These are phyloP conservation scores for Fomitopsis betulina DNA, from an alignment of 1,284 basidiomycete species.

Conservation along the genomic window DNA sequence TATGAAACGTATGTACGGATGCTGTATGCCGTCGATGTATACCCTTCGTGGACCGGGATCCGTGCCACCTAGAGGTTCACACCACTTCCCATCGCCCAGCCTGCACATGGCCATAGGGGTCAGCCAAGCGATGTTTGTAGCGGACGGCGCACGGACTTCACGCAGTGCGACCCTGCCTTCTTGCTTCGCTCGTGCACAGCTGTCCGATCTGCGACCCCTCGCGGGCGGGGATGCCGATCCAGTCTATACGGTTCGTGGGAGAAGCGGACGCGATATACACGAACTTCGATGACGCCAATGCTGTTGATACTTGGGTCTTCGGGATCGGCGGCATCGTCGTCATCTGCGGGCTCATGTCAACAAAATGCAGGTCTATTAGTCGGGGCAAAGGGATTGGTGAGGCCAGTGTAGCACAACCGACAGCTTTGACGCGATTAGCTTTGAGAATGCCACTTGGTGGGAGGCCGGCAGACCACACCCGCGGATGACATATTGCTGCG, in stretches of 20 bases:
- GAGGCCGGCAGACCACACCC: too few relatives aligned
- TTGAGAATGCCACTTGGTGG: too few relatives aligned
- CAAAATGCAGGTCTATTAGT: background rate
- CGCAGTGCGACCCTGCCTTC: constrained; percentile 19
- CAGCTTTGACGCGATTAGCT: too few relatives aligned
- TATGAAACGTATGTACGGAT: constrained; percentile 6
- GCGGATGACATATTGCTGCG: too few relatives aligned
- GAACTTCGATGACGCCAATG: constrained; percentile 7
- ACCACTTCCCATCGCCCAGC: background rate
- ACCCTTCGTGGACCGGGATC: background rate
- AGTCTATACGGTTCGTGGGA: background rate
- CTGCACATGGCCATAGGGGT: background rate
- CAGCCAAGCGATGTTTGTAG: background rate
- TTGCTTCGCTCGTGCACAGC: constrained; percentile 20
- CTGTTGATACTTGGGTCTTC: background rate
- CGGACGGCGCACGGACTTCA: constrained; percentile 9
- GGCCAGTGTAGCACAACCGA: background rate
- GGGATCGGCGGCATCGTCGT: constrained; percentile 7
- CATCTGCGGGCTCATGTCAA: background rate
- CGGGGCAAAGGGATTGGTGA: background rate
- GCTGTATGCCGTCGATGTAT: background rate
- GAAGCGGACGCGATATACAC: constrained; percentile 1
- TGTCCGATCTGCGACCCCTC: constrained; percentile 5
- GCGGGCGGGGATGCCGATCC: background rate
- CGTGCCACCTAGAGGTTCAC: background rate